These are phyloP conservation scores for Pyrus bretschneideri DNA, from an alignment of 306 rosid species.

Conservation along the genomic window DNA sequence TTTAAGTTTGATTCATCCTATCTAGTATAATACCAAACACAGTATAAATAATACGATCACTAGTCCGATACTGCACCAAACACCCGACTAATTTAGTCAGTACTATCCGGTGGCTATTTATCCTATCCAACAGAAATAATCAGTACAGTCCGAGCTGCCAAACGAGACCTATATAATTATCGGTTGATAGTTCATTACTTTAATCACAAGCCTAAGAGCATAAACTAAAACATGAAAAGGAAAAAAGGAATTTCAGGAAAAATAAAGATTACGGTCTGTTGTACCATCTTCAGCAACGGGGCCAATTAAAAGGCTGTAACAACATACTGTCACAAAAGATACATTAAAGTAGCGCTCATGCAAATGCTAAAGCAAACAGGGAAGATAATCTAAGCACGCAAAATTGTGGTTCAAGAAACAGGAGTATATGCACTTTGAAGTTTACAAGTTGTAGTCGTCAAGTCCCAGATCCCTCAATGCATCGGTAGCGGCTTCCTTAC, in stretches of 20 bases:
- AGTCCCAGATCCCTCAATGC: constrained; percentile 85
- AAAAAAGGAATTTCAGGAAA: background rate
- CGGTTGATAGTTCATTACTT: too few species aligned
- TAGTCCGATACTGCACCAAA: too few species aligned
- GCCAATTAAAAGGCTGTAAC: background rate
- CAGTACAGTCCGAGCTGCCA: too few species aligned
- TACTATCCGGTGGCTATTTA: too few species aligned
- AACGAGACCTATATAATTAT: too few species aligned
- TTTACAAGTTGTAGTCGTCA: constrained; percentile 51
- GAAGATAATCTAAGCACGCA: background rate
- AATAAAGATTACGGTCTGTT: background rate
- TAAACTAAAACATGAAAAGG: background rate
- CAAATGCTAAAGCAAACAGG: background rate
- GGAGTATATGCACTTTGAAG: background rate
- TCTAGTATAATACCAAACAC: too few species aligned
- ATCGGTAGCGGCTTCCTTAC: constrained; percentile 86
- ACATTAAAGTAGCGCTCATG: background rate
- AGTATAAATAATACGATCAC: too few species aligned
- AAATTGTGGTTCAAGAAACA: background rate
- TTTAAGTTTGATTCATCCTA: too few species aligned
- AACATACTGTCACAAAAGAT: background rate
- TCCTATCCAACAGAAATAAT: too few species aligned
- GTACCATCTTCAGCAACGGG: background rate
- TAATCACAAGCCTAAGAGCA: background rate
- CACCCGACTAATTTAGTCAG: too few species aligned